Evolutionary conservation across 1,284 basidiomycete genomes (phyloP), one percentile per base, ranked within the genome.

Genomic region (Puccinia hordei): DNA sequence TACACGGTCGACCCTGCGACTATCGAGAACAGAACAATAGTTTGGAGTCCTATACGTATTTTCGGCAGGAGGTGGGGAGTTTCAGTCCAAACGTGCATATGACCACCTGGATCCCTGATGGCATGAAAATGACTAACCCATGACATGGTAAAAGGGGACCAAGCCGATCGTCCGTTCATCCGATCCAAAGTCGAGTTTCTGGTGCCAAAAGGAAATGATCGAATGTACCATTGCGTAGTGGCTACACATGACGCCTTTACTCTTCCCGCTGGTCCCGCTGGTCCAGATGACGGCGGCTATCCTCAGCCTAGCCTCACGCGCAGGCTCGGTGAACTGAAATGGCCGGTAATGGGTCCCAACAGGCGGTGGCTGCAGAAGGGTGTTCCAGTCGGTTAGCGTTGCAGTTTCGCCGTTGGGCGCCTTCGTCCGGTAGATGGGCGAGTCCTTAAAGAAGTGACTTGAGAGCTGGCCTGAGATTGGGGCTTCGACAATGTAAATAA

Each of bases 61-160:
- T 4, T 44, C 1, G 19, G 65, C 27, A 53, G 8, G 69, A 27
- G 24, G 13, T 9, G 9, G 9, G 4, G 30, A 44, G 13, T 30
- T n/a, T 59, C 57, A 59, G 57, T 22, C 35, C 22, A 72, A 17
- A 51, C 49, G 83, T 69, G 81, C 81, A 2, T 46, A 13, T 57
- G 63, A 27, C 44, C 53, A 22, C 17, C 22, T 63, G 38, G 66
- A 41, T n/a, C 51, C 33, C 46, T n/a, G 15, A 8, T 35, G 1
- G 6, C 4, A 22, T 65, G 1, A 55, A 33, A 76, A 81, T 22
- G 24, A 33, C 33, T 55, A 55, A 72, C 73, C 84, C 79, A 83
- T 84, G 9, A 85, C 83, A 79, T 86, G 85, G 81, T 84, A 85
- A 82, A 86, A 86, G 0, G 86, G 86, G 15, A 85, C 84, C 0